Evolutionary conservation across 352 stramenopile species (phyloP).

Genomic region (Phytophthora multivora): DNA sequence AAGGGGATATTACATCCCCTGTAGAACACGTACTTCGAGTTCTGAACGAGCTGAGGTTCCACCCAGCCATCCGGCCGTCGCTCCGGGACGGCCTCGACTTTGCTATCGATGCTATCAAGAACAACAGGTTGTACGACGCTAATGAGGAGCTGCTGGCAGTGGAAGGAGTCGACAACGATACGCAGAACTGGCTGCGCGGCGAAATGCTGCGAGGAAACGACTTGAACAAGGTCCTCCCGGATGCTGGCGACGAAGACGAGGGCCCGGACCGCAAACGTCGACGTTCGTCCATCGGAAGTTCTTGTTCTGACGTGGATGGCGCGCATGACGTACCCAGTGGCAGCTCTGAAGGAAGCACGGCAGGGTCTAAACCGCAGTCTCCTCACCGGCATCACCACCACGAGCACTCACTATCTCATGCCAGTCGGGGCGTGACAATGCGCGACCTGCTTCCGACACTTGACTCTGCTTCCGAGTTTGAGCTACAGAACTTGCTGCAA

Average conservation of each 20-base stretch:
- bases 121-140: constrained; percentile 84
- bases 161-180: constrained; percentile 79
- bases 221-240: constrained; percentile 64
- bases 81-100: constrained; percentile 75
- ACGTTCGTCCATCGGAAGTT: constrained; percentile 27
- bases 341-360: constrained; percentile 18
- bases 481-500: constrained; percentile 71
- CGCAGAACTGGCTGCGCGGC: constrained; percentile 83
- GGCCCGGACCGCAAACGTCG: constrained; percentile 20
- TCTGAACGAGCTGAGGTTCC: constrained; percentile 79
- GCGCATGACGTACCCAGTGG: constrained; percentile 1
- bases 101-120: constrained; percentile 86
- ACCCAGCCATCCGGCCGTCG: constrained; percentile 62
- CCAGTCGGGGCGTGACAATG: constrained; percentile 56
- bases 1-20: constrained; percentile 72
- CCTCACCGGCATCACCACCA: constrained; percentile 26
- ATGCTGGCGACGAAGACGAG: constrained; percentile 42
- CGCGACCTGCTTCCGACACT: constrained; percentile 64
- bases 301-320: constrained; percentile 21
- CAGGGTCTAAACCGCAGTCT: constrained; percentile 1
- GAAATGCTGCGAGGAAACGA: constrained; percentile 79
- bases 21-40: constrained; percentile 80
- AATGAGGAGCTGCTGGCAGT: constrained; percentile 71
- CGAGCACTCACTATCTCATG: constrained; percentile 21
- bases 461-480: constrained; percentile 65